Percentiles rank a stretch among this genome's conserved stretches.
These are phyloP conservation scores for Alloteropsis angusta DNA, from an alignment of 202 grass and related monocot species.

Conservation along the genomic window DNA sequence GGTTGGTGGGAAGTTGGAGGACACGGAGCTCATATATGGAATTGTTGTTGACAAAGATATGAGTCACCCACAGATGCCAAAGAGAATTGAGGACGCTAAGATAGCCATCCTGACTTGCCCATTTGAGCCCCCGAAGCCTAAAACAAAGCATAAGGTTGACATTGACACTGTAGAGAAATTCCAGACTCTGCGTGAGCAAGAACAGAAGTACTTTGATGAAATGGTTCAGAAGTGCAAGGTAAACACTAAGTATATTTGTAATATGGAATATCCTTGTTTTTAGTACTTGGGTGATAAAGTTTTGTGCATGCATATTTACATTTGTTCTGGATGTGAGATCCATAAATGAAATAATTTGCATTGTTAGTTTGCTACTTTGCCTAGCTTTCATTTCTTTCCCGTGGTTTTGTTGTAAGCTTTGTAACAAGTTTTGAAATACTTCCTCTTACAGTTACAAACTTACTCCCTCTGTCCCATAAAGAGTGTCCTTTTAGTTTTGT, in stretches of 20 bases:
- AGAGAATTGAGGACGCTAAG: conserved; percentile 87
- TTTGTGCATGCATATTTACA: background rate
- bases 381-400: background rate
- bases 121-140: conserved; percentile 99
- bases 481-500: too few species aligned
- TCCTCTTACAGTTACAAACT: background rate
- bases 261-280: background rate
- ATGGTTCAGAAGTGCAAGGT: conserved; percentile 99
- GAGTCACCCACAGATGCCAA: conserved; percentile 99
- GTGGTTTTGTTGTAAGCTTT: background rate
- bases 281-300: background rate
- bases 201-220: conserved; percentile 91
- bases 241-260: background rate
- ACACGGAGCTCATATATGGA: conserved; percentile 84
- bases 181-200: conserved; percentile 67
- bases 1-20: conserved; percentile 94
- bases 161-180: conserved; percentile 98
- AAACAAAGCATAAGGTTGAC: conserved; percentile 99
- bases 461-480: too few species aligned
- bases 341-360: background rate
- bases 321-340: background rate
- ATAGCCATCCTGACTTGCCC: conserved; percentile 95
- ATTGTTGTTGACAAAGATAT: conserved; percentile 98
- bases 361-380: background rate
- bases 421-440: background rate